Base-by-base conservation (phyloP, 2,329 filamentous ascomycete species). In the Grosmannia huntii region DNA sequence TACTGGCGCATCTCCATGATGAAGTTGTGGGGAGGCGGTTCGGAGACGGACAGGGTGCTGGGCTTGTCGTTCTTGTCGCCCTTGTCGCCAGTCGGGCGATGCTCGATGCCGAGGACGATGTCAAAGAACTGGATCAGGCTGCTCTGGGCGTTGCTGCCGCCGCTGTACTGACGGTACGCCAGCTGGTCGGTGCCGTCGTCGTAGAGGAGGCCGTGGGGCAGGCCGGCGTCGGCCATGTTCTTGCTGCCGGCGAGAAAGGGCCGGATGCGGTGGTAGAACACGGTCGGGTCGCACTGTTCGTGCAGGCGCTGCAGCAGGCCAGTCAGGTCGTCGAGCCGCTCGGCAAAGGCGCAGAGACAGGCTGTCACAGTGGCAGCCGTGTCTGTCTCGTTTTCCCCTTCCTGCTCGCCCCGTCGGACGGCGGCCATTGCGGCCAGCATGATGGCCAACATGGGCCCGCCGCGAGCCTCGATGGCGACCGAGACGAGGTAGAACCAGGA, bases 401-500 rank as follows among this genome's bases (percentile, higher is more conserved):
- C 31, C 31, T 33, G 6, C 31, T 33, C 31, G 31, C 31, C 9
- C 2, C 79, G 73, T 55, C 90, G 83, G 25, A 86, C 91, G 41
- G 91, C 91, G 56, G 82, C 77, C 59, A 99, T 91, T 53, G 94
- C 94, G 48, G 84, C 80, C 49, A 99, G 77, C 89, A 96, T 96
- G 60, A 96, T 75, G 0, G 90, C 85, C 57, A 99, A 85, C 59
- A 91, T 87, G 4, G 90, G 88, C 0, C 86, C 94, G 28, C 90
- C 92, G 58, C 90, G 86, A 57, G 91, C 90, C 73, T 99, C 94
- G 63, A 99, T 96, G 62, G 92, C 94, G 3, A 96, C 89, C 0
- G 90, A 96, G 56, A 97, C 84, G 14, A 99, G 79, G 69, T 97
- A 99, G 69, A 99, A 99, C 94, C 94, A 99, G 62, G 94, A 96